Conservation (phyloP, 257 asterid species). For the Verbascum thapsus region DNA sequence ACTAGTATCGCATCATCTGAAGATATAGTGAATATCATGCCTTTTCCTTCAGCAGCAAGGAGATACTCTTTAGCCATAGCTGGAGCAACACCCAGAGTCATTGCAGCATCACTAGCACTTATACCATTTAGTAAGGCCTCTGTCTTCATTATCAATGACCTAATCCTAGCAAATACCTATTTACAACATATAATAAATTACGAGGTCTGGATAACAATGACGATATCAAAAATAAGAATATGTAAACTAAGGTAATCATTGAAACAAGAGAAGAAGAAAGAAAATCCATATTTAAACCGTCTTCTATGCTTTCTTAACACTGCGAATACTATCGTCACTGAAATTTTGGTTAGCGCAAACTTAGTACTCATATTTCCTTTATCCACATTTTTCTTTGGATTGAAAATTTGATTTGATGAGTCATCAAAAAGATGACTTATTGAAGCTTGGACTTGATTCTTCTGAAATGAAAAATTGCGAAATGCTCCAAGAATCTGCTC, state of each 20-base stretch:
- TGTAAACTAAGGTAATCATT: neutral
- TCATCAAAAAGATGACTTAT: constrained; percentile 22
- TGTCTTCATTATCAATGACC: constrained; percentile 64
- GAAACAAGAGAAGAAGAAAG: constrained; percentile 6
- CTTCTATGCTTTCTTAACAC: neutral
- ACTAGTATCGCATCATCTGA: constrained; percentile 16
- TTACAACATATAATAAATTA: constrained; percentile 12
- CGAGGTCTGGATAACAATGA: constrained; percentile 3
- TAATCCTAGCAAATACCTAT: constrained; percentile 74
- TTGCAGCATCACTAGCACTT: constrained; percentile 96
- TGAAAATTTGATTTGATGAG: neutral
- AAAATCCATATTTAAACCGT: neutral
- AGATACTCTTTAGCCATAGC: constrained; percentile 97
- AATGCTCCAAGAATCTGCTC: neutral
- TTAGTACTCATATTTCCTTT: neutral
- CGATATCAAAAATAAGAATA: constrained; percentile 9
- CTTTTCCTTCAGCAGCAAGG: constrained; percentile 93
- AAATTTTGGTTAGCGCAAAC: constrained; percentile 4
- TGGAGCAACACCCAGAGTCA: constrained; percentile 94
- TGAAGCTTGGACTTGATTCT: neutral
- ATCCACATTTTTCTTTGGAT: constrained; percentile 10
- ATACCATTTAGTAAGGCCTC: constrained; percentile 69
- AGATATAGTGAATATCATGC: constrained; percentile 38
- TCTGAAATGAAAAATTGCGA: constrained; percentile 2
- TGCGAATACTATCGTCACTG: neutral